These are phyloP conservation scores for Edaphochlamys debaryana DNA, from an alignment of 139 green algal genomes.

Conservation along the genomic window DNA sequence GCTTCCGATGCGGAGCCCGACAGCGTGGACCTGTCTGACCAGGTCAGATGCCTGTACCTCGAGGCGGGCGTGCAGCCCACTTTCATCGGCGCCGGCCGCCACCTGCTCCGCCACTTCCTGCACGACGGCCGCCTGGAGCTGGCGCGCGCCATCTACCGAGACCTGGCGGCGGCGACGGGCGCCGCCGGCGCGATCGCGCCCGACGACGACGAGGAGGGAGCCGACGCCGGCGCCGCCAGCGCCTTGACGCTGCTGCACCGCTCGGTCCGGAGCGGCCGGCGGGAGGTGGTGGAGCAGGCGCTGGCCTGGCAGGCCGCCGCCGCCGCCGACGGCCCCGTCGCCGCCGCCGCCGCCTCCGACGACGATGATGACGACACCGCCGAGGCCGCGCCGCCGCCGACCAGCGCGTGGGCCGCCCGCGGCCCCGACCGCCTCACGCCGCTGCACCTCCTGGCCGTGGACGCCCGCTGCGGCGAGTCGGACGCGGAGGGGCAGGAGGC, in stretches of 20 bases:
- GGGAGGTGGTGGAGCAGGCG: slow-evolving; percentile 3
- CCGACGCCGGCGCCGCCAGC: background rate
- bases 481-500: background rate
- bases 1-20: no score
- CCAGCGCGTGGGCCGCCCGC: background rate
- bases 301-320: background rate
- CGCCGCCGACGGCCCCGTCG: background rate
- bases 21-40: background rate
- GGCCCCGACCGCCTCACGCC: background rate
- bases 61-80: background rate
- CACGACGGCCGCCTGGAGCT: background rate
- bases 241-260: slow-evolving; percentile 18
- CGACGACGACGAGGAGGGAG: background rate
- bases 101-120: slow-evolving; percentile 18
- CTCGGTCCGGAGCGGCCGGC: slow-evolving; percentile 17
- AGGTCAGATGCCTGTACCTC: background rate
- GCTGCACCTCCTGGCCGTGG: slow-evolving; percentile 28
- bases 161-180: no score
- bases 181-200: background rate
- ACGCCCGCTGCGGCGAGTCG: background rate
- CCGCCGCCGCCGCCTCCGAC: background rate
- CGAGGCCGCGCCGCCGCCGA: background rate
- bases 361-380: background rate
- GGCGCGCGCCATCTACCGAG: background rate
- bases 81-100: background rate